A percentile compares a stretch with the other conserved stretches of the same genome.
phyloP scores from a whole-genome alignment of 1,284 basidiomycete genomes.

The Fomitopsis betulina region DNA sequence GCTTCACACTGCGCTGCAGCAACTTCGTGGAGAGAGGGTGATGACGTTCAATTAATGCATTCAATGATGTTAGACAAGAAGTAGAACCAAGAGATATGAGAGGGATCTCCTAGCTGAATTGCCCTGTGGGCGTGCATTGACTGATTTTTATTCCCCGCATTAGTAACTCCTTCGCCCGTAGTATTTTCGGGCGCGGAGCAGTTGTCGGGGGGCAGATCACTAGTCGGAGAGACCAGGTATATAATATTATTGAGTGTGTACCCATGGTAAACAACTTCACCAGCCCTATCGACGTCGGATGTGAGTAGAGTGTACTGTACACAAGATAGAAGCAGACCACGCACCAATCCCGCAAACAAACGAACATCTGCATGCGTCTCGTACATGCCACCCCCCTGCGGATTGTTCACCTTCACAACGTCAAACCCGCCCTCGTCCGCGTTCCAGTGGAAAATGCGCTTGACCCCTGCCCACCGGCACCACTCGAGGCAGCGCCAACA shows the following conservation, averaged over 20 bases:
- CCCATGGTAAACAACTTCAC: constrained; percentile 6
- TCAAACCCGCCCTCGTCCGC: constrained; percentile 38
- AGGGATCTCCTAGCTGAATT: constrained; percentile 16
- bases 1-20: too few relatives aligned
- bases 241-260: not conserved
- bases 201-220: constrained; percentile 16
- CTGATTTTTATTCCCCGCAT: constrained; percentile 23
- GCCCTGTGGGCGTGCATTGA: not conserved
- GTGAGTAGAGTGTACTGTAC: not conserved
- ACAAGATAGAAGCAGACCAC: constrained; percentile 10
- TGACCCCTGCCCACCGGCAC: constrained; percentile 56
- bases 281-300: constrained; percentile 10
- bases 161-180: constrained; percentile 24
- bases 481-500: constrained; percentile 53
- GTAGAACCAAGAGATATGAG: constrained; percentile 17
- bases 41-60: not conserved
- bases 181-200: constrained; percentile 17
- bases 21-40: not conserved
- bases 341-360: constrained; percentile 37
- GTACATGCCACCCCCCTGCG: constrained; percentile 33
- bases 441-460: constrained; percentile 54
- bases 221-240: not conserved
- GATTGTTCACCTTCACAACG: constrained; percentile 48
- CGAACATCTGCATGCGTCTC: constrained; percentile 45
- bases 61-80: constrained; percentile 18